Conservation (phyloP, 2,329 filamentous ascomycete genomes). For the Xylariaceae sp. region DNA sequence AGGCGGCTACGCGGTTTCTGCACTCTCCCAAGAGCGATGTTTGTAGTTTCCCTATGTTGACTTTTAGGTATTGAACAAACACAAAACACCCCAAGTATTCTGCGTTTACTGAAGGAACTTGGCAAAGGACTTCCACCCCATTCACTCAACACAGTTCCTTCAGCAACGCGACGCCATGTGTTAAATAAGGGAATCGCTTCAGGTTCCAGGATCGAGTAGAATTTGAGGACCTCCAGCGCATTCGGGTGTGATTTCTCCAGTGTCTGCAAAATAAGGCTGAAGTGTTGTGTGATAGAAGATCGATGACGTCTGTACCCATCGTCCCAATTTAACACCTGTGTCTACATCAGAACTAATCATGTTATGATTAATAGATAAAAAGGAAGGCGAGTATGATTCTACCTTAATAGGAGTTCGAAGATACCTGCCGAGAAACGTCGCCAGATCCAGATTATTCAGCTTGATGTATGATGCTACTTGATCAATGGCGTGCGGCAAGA, state of each 20-base stretch:
- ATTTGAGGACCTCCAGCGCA: constrained; percentile 1
- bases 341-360: too few species aligned
- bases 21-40: too few species aligned
- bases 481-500: constrained; percentile 3
- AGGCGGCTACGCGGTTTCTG: too few species aligned
- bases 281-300: background rate
- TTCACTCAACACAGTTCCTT: background rate
- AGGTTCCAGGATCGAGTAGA: constrained; percentile 1
- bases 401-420: background rate
- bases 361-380: too few species aligned
- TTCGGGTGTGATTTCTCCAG: constrained; percentile 1
- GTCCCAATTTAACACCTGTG: background rate
- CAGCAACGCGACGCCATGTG: background rate
- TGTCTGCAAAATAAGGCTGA: background rate
- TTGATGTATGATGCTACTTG: constrained; percentile 1
- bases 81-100: too few species aligned
- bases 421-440: background rate
- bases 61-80: too few species aligned
- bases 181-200: background rate
- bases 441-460: background rate
- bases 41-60: too few species aligned
- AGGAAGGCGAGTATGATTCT: too few species aligned
- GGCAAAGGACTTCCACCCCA: too few species aligned
- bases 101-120: too few species aligned
- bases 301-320: background rate